Evolutionary conservation across 495 filamentous ascomycete species (phyloP).

Genomic region (Neurospora sp.): DNA sequence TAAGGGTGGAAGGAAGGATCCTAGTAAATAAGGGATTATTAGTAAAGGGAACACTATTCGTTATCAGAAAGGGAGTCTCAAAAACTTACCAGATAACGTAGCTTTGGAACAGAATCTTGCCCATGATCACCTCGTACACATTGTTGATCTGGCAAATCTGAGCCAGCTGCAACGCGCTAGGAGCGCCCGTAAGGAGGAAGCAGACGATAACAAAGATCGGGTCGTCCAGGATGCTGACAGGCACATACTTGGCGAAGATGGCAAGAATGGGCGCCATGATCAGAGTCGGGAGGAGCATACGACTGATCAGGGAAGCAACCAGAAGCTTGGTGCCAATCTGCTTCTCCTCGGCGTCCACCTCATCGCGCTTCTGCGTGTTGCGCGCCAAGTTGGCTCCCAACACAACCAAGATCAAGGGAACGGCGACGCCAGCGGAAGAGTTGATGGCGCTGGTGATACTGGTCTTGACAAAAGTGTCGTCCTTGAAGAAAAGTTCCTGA

Average conservation of each 20-base stretch:
- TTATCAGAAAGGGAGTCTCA: not conserved
- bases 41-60: constrained; percentile 17
- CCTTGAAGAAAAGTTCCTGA: constrained; percentile 76
- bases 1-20: constrained; percentile 88
- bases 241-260: constrained; percentile 82
- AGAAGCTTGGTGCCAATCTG: constrained; percentile 64
- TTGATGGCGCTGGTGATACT: constrained; percentile 80
- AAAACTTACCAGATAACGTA: constrained; percentile 80
- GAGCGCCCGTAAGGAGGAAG: constrained; percentile 89
- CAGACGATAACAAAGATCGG: constrained; percentile 97
- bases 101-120: constrained; percentile 87
- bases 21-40: constrained; percentile 27
- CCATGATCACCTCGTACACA: constrained; percentile 90
- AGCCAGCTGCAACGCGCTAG: constrained; percentile 86
- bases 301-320: constrained; percentile 71
- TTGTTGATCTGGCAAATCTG: constrained; percentile 99
- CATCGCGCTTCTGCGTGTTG: constrained; percentile 55
- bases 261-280: constrained; percentile 92
- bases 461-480: constrained; percentile 85
- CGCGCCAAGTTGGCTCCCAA: constrained; percentile 83
- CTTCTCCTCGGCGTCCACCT: constrained; percentile 55
- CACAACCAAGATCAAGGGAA: constrained; percentile 93
- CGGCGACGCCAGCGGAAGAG: constrained; percentile 82
- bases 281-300: constrained; percentile 86
- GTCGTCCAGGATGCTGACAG: constrained; percentile 90